These are phyloP conservation scores for Botryotinia globosa DNA, from an alignment of 2,329 filamentous ascomycete genomes.

Conservation along the genomic window DNA sequence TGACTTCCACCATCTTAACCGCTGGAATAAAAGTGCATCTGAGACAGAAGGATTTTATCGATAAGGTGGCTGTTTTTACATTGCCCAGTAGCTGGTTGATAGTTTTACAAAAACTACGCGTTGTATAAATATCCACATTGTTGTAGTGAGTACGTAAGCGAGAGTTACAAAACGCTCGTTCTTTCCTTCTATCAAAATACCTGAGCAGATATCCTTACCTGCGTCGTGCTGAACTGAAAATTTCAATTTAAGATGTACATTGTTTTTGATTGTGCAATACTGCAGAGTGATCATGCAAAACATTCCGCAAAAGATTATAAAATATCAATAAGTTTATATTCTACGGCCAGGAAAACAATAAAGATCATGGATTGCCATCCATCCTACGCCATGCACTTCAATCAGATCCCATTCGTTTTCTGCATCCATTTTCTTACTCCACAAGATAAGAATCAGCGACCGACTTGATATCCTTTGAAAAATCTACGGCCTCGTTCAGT, in stretches of 20 bases:
- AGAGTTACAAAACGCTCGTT: conserved; percentile 1
- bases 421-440: conserved; percentile 51
- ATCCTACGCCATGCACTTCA: conserved; percentile 31
- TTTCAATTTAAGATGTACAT: not conserved
- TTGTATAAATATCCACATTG: conserved; percentile 8
- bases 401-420: conserved; percentile 29
- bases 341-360: conserved; percentile 23
- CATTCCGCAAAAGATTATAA: not conserved
- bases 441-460: conserved; percentile 74
- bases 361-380: conserved; percentile 23
- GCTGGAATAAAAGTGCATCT: not conserved
- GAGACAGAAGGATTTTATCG: not conserved
- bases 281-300: not conserved
- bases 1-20: conserved; percentile 26
- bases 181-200: conserved; percentile 9
- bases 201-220: not conserved
- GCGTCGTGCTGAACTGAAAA: not conserved
- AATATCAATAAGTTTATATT: conserved; percentile 22
- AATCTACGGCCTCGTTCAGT: conserved; percentile 74
- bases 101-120: not conserved
- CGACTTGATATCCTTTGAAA: conserved; percentile 78
- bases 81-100: conserved; percentile 1
- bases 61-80: conserved; percentile 3
- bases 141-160: conserved; percentile 16
- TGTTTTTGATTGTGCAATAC: not conserved